phyloP scores from a whole-genome alignment of 2,329 filamentous ascomycete genomes.

The Fusarium sterilihyphosum region DNA sequence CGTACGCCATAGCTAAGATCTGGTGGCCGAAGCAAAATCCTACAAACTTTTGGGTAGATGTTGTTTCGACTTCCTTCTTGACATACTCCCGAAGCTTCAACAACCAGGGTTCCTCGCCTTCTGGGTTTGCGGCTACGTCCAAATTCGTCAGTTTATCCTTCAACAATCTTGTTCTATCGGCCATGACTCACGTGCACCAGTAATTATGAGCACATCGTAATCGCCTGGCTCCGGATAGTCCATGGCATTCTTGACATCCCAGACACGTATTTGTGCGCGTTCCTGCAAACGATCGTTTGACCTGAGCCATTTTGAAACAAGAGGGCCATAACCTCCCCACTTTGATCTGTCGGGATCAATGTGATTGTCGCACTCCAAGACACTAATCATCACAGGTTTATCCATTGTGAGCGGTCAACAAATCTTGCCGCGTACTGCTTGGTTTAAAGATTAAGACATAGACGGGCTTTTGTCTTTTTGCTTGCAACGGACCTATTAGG shows the following conservation, averaged over 20 bases:
- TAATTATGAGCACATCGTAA: background rate
- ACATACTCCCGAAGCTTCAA: background rate
- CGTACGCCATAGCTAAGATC: background rate
- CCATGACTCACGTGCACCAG: background rate
- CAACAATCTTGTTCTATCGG: background rate
- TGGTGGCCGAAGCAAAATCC: background rate
- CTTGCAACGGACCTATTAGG: fast-evolving
- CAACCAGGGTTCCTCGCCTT: background rate
- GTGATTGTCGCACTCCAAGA: background rate
- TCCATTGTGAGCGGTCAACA: background rate
- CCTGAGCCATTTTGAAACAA: background rate
- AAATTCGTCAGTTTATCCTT: background rate
- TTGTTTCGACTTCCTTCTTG: background rate
- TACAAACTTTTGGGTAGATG: background rate
- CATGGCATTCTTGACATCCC: background rate
- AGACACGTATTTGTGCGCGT: background rate
- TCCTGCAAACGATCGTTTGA: background rate
- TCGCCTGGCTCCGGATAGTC: background rate
- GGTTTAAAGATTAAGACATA: background rate
- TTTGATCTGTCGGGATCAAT: background rate
- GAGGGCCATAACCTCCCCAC: background rate
- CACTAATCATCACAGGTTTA: background rate
- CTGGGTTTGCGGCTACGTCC: background rate
- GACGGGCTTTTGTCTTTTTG: background rate
- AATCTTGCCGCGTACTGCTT: background rate